phyloP scores from a whole-genome alignment of 192 early-diverging fungal species.

The Martensiomyces pterosporus region DNA sequence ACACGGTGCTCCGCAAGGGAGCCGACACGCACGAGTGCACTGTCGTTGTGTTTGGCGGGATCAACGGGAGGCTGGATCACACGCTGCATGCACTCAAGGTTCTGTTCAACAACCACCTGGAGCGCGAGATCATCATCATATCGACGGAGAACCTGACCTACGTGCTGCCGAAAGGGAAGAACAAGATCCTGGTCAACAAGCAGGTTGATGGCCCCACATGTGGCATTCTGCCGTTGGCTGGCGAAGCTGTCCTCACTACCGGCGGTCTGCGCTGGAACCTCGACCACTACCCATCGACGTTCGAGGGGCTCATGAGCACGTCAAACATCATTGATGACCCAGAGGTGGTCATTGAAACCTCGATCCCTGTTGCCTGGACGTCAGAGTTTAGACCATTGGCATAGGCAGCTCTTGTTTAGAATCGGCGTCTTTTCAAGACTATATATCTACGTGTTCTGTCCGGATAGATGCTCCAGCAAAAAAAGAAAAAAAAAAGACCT shows the following conservation, averaged over 20 bases:
- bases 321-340: conserved; percentile 69
- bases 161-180: conserved; percentile 57
- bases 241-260: conserved; percentile 60
- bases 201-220: conserved; percentile 80
- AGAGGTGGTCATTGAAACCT: conserved; percentile 62
- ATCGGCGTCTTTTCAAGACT: neutral
- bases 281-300: conserved; percentile 49
- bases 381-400: conserved; percentile 54
- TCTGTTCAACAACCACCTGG: conserved; percentile 57
- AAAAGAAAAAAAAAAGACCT: no score
- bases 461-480: no score
- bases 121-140: conserved; percentile 58
- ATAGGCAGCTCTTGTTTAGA: neutral
- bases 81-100: conserved; percentile 74
- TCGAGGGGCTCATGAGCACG: conserved; percentile 78
- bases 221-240: conserved; percentile 78
- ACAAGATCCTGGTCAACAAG: conserved; percentile 59
- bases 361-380: conserved; percentile 77
- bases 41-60: conserved; percentile 74
- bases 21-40: conserved; percentile 33
- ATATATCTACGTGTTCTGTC: no score
- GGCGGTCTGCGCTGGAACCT: conserved; percentile 82
- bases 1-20: conserved; percentile 12
- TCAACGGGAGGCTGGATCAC: conserved; percentile 89
- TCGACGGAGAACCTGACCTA: conserved; percentile 71